Percentiles rank a stretch among this genome's conserved stretches.
phyloP scores from a whole-genome alignment of 2,329 filamentous ascomycete species.

The Chaetothyriales sp. region DNA sequence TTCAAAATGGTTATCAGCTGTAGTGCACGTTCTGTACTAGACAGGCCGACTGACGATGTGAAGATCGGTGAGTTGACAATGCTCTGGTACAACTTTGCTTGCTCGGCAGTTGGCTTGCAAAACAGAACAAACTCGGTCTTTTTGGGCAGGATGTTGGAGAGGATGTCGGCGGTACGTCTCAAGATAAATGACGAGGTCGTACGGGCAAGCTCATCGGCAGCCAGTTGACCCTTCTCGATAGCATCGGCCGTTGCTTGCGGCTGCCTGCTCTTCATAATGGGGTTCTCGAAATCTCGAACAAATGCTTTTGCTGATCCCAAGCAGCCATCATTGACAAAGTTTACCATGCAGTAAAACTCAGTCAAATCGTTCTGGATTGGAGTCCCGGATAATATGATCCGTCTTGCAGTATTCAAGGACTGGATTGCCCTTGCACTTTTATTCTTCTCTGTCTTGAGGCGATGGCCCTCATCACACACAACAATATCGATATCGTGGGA shows the following conservation, averaged over 20 bases:
- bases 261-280: slow-evolving; percentile 49
- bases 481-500: slow-evolving; percentile 52
- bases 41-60: slow-evolving; percentile 39
- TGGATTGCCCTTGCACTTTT: slow-evolving; percentile 53
- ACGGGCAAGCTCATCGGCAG: slow-evolving; percentile 44
- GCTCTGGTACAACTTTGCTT: slow-evolving; percentile 46
- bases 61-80: slow-evolving; percentile 53
- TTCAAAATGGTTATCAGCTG: slow-evolving; percentile 59
- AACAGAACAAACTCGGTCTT: slow-evolving; percentile 55
- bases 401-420: slow-evolving; percentile 43
- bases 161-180: slow-evolving; percentile 49
- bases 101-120: slow-evolving; percentile 45
- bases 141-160: slow-evolving; percentile 49
- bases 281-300: slow-evolving; percentile 48
- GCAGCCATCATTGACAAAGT: slow-evolving; percentile 53
- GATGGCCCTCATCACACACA: slow-evolving; percentile 54
- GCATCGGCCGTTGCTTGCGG: slow-evolving; percentile 47
- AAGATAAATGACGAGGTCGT: slow-evolving; percentile 51
- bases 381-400: slow-evolving; percentile 51
- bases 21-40: slow-evolving; percentile 42
- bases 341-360: slow-evolving; percentile 53
- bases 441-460: slow-evolving; percentile 53
- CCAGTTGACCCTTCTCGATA: slow-evolving; percentile 47
- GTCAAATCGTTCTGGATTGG: slow-evolving; percentile 54
- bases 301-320: slow-evolving; percentile 48